Conservation (phyloP, 805 yeast genomes). For the Sporopachydermia lactativora region DNA sequence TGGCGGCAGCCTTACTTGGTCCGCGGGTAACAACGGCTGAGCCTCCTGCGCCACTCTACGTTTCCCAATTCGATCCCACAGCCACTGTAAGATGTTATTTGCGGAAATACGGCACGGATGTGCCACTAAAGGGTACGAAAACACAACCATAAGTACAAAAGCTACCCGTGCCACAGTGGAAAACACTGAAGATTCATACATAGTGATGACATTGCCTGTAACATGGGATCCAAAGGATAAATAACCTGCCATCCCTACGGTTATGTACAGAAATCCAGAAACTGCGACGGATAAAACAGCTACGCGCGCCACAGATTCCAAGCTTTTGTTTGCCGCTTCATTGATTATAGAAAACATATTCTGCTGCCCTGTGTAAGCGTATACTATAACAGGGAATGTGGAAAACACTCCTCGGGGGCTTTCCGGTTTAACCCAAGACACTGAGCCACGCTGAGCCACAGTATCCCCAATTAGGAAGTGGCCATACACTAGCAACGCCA, state of each 20-base stretch:
- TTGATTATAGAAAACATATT: conserved; percentile 66
- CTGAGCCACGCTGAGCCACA: conserved; percentile 26
- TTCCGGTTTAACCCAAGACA: conserved; percentile 28
- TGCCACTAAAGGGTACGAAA: conserved; percentile 67
- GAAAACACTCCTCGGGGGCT: conserved; percentile 33
- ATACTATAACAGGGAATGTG: conserved; percentile 60
- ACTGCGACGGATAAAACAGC: conserved; percentile 33
- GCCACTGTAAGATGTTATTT: conserved; percentile 47
- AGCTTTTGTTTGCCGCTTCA: conserved; percentile 43
- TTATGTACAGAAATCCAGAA: conserved; percentile 42
- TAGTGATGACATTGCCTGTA: conserved; percentile 52
- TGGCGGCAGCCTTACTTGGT: neutral
- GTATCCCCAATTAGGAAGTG: conserved; percentile 35
- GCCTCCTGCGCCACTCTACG: neutral
- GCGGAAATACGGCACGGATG: conserved; percentile 68
- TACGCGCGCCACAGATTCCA: conserved; percentile 32
- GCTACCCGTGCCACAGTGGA: conserved; percentile 30
- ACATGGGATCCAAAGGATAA: conserved; percentile 56
- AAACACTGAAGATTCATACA: conserved; percentile 41
- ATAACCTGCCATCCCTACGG: conserved; percentile 59
- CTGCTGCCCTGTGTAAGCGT: conserved; percentile 75
- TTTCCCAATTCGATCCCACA: conserved; percentile 9
- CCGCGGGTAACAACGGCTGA: neutral
- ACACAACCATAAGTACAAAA: conserved; percentile 56
- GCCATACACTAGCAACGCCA: conserved; percentile 38